A percentile compares a stretch with the other conserved stretches of the same genome.
phyloP scores from a whole-genome alignment of 2,329 filamentous ascomycete species.

The Acephala macrosclerotiorum region DNA sequence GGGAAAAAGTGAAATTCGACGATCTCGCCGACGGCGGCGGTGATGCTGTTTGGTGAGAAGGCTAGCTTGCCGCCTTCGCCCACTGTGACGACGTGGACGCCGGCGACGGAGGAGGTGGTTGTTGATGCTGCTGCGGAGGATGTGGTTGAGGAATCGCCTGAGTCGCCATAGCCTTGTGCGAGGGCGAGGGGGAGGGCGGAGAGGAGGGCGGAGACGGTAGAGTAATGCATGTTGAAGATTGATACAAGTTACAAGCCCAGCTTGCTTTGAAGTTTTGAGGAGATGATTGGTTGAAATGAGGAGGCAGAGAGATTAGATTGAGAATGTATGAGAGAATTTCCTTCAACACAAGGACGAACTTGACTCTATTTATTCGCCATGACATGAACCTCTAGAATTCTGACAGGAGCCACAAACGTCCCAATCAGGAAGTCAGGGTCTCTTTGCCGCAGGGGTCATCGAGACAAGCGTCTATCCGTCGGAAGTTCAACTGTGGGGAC shows the following conservation, averaged over 20 bases:
- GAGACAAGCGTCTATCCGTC: conserved; percentile 6
- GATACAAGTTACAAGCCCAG: conserved; percentile 24
- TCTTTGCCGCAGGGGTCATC: not conserved
- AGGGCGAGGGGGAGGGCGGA: conserved; percentile 31
- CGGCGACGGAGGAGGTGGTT: conserved; percentile 32
- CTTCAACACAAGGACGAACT: conserved; percentile 1
- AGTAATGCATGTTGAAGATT: conserved; percentile 38
- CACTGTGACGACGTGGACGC: conserved; percentile 44
- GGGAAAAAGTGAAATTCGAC: conserved; percentile 64
- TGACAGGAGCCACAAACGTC: not conserved
- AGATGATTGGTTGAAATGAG: conserved; percentile 12
- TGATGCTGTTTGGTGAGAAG: conserved; percentile 59
- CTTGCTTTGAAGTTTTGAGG: conserved; percentile 19
- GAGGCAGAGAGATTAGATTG: conserved; percentile 7
- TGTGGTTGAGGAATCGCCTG: conserved; percentile 26
- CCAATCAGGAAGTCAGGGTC: not conserved
- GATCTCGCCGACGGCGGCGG: conserved; percentile 56
- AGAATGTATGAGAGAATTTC: conserved; percentile 1
- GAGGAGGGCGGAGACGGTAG: conserved; percentile 31
- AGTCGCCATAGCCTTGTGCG: conserved; percentile 27
- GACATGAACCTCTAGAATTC: not conserved
- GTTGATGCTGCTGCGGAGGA: conserved; percentile 24
- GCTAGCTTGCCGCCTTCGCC: conserved; percentile 44
- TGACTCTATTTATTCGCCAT: conserved; percentile 6
- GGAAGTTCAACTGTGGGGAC: conserved; percentile 3